Percentiles rank a stretch among this genome's conserved stretches.
phyloP scores from a whole-genome alignment of 2,329 filamentous ascomycete species.

The Aschersonia sp. region DNA sequence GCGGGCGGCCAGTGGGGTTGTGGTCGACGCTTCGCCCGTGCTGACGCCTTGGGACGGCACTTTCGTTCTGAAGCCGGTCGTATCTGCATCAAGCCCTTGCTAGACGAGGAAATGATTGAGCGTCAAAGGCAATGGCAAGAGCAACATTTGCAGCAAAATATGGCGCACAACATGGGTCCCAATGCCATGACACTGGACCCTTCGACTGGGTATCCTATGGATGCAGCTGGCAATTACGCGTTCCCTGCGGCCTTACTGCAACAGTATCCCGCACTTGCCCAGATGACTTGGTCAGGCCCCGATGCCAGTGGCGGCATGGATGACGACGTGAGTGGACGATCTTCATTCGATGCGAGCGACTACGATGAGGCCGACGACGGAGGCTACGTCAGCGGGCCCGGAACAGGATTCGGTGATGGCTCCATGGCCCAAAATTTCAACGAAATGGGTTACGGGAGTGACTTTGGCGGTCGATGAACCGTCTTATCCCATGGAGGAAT shows the following conservation, averaged over 20 bases:
- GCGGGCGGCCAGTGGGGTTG: conserved; percentile 81
- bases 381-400: conserved; percentile 50
- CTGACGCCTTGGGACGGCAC: conserved; percentile 85
- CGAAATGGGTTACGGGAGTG: conserved; percentile 37
- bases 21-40: conserved; percentile 80
- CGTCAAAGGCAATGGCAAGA: conserved; percentile 63
- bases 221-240: conserved; percentile 42
- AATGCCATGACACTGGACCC: conserved; percentile 45
- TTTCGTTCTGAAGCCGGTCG: conserved; percentile 92
- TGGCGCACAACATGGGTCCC: conserved; percentile 45
- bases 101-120: conserved; percentile 85
- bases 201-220: conserved; percentile 42
- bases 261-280: conserved; percentile 87
- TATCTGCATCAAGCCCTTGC: conserved; percentile 90
- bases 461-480: conserved; percentile 30
- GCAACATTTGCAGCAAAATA: conserved; percentile 52
- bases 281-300: conserved; percentile 61
- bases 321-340: conserved; percentile 63
- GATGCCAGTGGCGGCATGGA: conserved; percentile 59
- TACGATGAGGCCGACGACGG: conserved; percentile 60
- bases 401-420: conserved; percentile 43
- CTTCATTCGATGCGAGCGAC: conserved; percentile 71
- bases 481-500: neutral
- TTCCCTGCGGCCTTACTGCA: conserved; percentile 80
- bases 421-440: conserved; percentile 38